Conservation (phyloP, 192 early-diverging fungal genomes). For the Geosiphon pyriformis region DNA sequence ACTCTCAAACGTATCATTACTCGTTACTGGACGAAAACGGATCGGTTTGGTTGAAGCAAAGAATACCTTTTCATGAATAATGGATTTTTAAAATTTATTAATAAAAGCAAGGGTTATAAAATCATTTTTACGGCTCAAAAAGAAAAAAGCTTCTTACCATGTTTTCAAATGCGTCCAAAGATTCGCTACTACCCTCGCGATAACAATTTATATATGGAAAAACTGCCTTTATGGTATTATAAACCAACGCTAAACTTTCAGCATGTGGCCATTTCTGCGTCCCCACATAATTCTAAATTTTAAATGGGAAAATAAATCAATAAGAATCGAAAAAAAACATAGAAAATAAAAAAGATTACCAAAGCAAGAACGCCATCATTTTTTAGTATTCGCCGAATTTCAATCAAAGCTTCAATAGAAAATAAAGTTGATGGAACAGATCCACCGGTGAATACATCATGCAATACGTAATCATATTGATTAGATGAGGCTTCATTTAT, state of each 20-base stretch:
- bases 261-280: conserved; percentile 42
- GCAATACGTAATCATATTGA: conserved; percentile 79
- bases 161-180: conserved; percentile 49
- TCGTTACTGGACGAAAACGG: conserved; percentile 34
- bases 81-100: conserved; percentile 28
- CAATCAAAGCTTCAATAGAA: conserved; percentile 61
- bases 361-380: conserved; percentile 74
- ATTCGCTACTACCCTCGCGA: conserved; percentile 47
- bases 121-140: not conserved
- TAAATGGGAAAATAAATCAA: not conserved
- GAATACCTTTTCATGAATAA: conserved; percentile 42
- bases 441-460: conserved; percentile 94
- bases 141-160: conserved; percentile 36
- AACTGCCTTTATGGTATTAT: conserved; percentile 57
- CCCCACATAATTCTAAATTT: conserved; percentile 72
- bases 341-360: conserved; percentile 37
- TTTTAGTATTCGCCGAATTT: conserved; percentile 62
- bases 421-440: conserved; percentile 68
- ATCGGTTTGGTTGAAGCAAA: conserved; percentile 52
- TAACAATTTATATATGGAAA: conserved; percentile 66
- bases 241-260: conserved; percentile 53
- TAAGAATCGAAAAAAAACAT: conserved; percentile 5
- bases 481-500: conserved; percentile 47
- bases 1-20: conserved; percentile 34
- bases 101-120: conserved; percentile 25